Conservation (phyloP, 2,329 filamentous ascomycete genomes). For the Cyclaneusma minus region DNA sequence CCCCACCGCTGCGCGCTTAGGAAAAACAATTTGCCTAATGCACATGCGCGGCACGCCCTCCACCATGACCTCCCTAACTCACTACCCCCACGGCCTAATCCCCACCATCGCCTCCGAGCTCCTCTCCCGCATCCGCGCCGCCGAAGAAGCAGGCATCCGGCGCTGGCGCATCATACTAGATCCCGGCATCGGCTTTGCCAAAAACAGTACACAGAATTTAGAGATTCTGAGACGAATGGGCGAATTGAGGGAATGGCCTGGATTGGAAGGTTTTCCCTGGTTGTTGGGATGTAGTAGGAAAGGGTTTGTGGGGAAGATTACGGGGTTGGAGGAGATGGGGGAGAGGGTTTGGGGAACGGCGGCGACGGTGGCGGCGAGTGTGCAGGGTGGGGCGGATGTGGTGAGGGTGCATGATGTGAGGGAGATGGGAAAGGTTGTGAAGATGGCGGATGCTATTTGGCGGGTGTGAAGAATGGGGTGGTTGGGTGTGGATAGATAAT, state of each 20-base stretch:
- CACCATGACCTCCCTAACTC: slow-evolving; percentile 44
- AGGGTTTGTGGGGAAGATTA: slow-evolving; percentile 71
- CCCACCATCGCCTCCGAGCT: slow-evolving; percentile 40
- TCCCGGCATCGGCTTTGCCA: slow-evolving; percentile 88
- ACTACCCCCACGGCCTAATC: slow-evolving; percentile 42
- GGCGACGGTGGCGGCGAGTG: slow-evolving; percentile 69
- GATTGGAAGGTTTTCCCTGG: slow-evolving; percentile 64
- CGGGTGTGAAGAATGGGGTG: slow-evolving; percentile 23
- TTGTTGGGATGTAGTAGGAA: slow-evolving; percentile 81
- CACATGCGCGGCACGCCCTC: slow-evolving; percentile 57
- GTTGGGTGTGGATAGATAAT: no score
- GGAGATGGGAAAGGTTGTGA: slow-evolving; percentile 73
- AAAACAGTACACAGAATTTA: slow-evolving; percentile 66
- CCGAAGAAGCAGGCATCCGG: slow-evolving; percentile 65
- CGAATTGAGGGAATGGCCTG: slow-evolving; percentile 47
- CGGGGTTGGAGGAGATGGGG: slow-evolving; percentile 54
- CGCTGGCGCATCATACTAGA: slow-evolving; percentile 93
- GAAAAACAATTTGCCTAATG: slow-evolving; percentile 64
- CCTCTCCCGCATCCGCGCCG: slow-evolving; percentile 47
- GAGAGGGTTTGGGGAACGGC: slow-evolving; percentile 76
- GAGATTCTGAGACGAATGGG: slow-evolving; percentile 56
- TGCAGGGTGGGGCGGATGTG: slow-evolving; percentile 80
- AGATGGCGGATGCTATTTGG: slow-evolving; percentile 90
- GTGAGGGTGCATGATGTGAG: slow-evolving; percentile 81
- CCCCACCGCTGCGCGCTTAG: slow-evolving; percentile 57